Percentiles rank a stretch among this genome's conserved stretches.
Conservation (phyloP, 495 filamentous ascomycete species). For the Pyrenopolyporus hunteri region DNA sequence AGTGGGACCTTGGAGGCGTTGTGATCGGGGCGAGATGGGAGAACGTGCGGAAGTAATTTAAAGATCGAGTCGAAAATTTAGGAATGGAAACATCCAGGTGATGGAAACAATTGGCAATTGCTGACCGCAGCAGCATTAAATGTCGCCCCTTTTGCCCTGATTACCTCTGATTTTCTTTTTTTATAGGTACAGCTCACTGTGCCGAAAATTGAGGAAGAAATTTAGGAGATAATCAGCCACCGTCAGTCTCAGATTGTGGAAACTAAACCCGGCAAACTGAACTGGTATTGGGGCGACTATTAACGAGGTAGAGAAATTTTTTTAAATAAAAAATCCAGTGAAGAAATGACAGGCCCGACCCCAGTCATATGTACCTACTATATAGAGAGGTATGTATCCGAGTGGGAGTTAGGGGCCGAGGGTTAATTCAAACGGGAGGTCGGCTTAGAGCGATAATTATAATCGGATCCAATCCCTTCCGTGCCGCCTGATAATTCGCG, state of each 20-base stretch:
- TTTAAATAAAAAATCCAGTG: slow-evolving; percentile 15
- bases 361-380: slow-evolving; percentile 19
- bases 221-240: slow-evolving; percentile 15
- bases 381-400: neutral
- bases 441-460: slow-evolving; percentile 3
- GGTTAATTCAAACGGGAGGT: neutral
- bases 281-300: slow-evolving; percentile 18
- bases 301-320: slow-evolving; percentile 12
- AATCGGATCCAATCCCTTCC: slow-evolving; percentile 10
- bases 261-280: slow-evolving; percentile 13
- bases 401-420: neutral
- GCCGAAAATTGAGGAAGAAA: slow-evolving; percentile 16
- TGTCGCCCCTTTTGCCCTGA: too few species aligned
- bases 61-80: slow-evolving; percentile 13
- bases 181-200: neutral
- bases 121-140: slow-evolving; percentile 23
- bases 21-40: neutral
- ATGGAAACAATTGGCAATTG: slow-evolving; percentile 1
- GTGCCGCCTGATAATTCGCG: slow-evolving; percentile 5
- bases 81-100: slow-evolving; percentile 1
- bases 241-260: slow-evolving; percentile 13
- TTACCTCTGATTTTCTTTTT: neutral
- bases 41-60: slow-evolving; percentile 19
- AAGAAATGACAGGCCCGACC: neutral
- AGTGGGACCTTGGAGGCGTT: slow-evolving; percentile 17